Conservation (phyloP, 768 basidiomycete genomes). For the Mrakia frigida region DNA sequence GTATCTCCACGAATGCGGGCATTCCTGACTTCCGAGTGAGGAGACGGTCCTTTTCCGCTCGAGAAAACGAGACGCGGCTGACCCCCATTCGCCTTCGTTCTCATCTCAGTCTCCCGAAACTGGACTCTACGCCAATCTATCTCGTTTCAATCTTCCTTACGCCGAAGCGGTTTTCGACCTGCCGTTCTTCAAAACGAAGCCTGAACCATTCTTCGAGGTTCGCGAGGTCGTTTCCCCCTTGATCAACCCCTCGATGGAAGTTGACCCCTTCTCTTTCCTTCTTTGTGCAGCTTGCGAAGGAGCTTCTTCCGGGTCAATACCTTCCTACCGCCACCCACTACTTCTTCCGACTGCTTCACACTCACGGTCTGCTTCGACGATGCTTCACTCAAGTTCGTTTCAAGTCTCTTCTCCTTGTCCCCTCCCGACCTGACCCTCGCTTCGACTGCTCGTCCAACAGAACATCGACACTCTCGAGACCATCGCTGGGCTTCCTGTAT, state of each 20-base stretch:
- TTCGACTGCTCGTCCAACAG: conserved; percentile 17
- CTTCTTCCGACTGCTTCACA: conserved; percentile 73
- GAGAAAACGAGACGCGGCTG: background rate
- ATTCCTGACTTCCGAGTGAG: conserved; percentile 74
- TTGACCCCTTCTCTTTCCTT: conserved; percentile 49
- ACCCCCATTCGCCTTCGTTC: too few species aligned
- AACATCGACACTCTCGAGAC: conserved; percentile 62
- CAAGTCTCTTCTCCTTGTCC: too few species aligned
- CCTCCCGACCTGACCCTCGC: too few species aligned
- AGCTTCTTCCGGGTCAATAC: conserved; percentile 74
- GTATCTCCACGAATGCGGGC: conserved; percentile 33
- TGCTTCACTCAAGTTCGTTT: conserved; percentile 40
- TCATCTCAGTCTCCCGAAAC: conserved; percentile 52
- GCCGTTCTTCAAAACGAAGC: conserved; percentile 71
- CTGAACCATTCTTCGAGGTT: conserved; percentile 54
- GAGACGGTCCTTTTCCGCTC: too few species aligned
- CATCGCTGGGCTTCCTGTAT: conserved; percentile 65
- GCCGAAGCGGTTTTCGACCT: conserved; percentile 68
- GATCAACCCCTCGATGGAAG: too few species aligned
- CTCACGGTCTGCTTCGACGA: conserved; percentile 58
- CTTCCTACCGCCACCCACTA: conserved; percentile 85
- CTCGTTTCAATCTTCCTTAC: conserved; percentile 55
- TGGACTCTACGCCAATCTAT: conserved; percentile 49
- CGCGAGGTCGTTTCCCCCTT: too few species aligned
- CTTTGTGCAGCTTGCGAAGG: conserved; percentile 73